Base-by-base conservation (phyloP, 225 moss, liverwort and hornwort species). In the Lunularia cruciata region DNA sequence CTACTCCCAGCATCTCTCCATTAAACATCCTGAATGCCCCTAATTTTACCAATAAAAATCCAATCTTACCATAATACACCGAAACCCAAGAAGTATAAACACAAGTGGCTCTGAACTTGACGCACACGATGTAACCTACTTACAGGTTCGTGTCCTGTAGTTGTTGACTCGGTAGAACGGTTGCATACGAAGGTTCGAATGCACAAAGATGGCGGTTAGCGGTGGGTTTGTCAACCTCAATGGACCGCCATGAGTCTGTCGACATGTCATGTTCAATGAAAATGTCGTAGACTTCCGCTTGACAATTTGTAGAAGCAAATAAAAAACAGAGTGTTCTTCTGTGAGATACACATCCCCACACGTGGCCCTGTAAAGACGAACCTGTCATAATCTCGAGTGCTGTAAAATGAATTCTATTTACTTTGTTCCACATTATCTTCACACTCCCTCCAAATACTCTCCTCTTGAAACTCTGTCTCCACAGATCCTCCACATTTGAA, bases 391-490 rank as follows among this genome's bases (percentile, higher is more conserved):
- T 19, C 31, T 30, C 66, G 2, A 67, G 48, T 35, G 12, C 22
- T 11, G 20, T 22, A 6, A 67, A 32, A 5, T 34, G 20, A 33
- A 33, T 35, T 16, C 66, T 67, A 3, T 35, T 32, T 14, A 49
- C 66, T 23, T 43, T 67, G 19, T 47, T 22, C 66, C 66, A 67
- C 32, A 67, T 6, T 4, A 67, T 34, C 30, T 49, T 47, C 6
- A 51, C 66, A 67, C 30, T 49, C 5, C 32, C 32, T 47, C 47
- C 49, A n/a, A 51, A 47, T 28, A 47, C 20, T 33, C 48, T 48
- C 19, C 47, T 67, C 6, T 51, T 67, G 31, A 67, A 67, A 51
- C 66, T 67, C n/a, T 51, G 66, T 32, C 66, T 67, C 66, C 66
- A 67, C 9, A 67, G 8, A 27, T 51, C 66, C 31, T 67, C 66